Evolutionary conservation across 768 basidiomycete genomes (phyloP).

Genomic region (Termitomyces sp.): DNA sequence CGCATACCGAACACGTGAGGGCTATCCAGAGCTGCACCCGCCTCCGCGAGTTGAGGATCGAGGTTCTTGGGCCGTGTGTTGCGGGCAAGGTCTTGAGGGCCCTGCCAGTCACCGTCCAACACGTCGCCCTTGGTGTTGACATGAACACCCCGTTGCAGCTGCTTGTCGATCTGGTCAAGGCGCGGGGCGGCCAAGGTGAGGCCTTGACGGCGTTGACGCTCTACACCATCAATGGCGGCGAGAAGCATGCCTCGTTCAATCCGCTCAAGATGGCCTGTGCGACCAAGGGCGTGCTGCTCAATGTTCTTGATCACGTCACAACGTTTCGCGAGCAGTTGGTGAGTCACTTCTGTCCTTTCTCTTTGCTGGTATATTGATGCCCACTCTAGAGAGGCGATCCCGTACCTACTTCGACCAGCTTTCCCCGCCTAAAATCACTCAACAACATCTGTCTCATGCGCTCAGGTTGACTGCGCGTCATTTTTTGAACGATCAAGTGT

Average conservation of each 20-base stretch:
- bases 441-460: slow-evolving; percentile 14
- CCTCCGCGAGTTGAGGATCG: slow-evolving; percentile 52
- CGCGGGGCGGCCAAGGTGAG: slow-evolving; percentile 13
- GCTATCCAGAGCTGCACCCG: slow-evolving; percentile 41
- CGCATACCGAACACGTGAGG: slow-evolving; percentile 38
- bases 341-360: slow-evolving; percentile 17
- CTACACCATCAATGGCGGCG: slow-evolving; percentile 47
- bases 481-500: neutral
- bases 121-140: slow-evolving; percentile 58
- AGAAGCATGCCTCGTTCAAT: slow-evolving; percentile 42
- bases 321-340: slow-evolving; percentile 48
- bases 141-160: slow-evolving; percentile 46
- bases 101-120: slow-evolving; percentile 43
- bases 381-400: slow-evolving; percentile 15
- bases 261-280: slow-evolving; percentile 62
- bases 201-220: slow-evolving; percentile 43
- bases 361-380: neutral
- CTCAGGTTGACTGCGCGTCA: neutral
- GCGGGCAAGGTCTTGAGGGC: slow-evolving; percentile 38
- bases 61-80: slow-evolving; percentile 36
- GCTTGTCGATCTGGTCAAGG: slow-evolving; percentile 50
- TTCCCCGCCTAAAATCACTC: slow-evolving; percentile 16
- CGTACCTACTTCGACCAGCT: slow-evolving; percentile 3
- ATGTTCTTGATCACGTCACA: slow-evolving; percentile 43
- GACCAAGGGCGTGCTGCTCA: slow-evolving; percentile 50